Evolutionary conservation across 306 rosid genomes (phyloP).

Genomic region (Prunus mume): DNA sequence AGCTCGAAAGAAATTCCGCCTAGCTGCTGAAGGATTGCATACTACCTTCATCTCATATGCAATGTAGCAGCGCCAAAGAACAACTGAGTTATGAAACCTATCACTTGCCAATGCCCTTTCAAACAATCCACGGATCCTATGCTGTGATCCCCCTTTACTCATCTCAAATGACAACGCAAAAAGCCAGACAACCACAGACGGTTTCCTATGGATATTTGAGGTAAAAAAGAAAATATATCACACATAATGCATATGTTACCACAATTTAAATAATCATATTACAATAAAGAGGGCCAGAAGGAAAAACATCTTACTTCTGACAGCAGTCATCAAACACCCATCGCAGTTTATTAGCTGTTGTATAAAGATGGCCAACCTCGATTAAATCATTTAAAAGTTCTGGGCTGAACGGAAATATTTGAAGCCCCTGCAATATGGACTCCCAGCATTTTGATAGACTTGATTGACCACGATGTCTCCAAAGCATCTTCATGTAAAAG

Average conservation of each 20-base stretch:
- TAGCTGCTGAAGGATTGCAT: constrained; percentile 61
- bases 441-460: constrained; percentile 72
- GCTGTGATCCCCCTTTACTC: constrained; percentile 61
- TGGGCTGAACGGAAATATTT: constrained; percentile 70
- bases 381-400: constrained; percentile 66
- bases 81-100: constrained; percentile 54
- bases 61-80: constrained; percentile 89
- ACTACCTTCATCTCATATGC: constrained; percentile 60
- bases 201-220: constrained; percentile 57
- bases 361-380: constrained; percentile 65
- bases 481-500: constrained; percentile 75
- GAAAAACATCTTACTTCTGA: constrained; percentile 59
- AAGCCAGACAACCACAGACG: constrained; percentile 75
- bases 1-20: constrained; percentile 87
- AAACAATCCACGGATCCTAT: constrained; percentile 83
- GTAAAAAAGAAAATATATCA: not conserved
- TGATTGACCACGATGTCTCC: constrained; percentile 51
- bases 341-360: constrained; percentile 77
- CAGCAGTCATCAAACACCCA: constrained; percentile 64
- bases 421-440: constrained; percentile 71
- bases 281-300: not conserved
- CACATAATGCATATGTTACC: not conserved
- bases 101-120: constrained; percentile 76
- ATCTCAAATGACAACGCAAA: constrained; percentile 80
- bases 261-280: too few species aligned